These are phyloP conservation scores for Talaromyces funiculosus DNA, from an alignment of 2,329 filamentous ascomycete genomes.

Conservation along the genomic window DNA sequence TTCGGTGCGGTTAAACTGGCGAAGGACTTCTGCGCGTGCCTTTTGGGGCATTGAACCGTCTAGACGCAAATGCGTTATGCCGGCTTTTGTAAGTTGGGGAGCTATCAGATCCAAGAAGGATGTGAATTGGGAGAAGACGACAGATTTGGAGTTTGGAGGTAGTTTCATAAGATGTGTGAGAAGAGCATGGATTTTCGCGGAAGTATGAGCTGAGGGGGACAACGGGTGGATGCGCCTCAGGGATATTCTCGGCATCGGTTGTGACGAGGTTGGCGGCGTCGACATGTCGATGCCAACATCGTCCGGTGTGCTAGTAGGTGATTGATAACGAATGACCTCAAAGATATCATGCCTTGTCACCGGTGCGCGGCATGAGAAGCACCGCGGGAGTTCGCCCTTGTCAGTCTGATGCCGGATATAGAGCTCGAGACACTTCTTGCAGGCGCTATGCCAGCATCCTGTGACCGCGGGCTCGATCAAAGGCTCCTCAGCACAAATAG, in stretches of 20 bases:
- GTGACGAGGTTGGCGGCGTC: constrained; percentile 32
- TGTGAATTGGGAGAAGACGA: constrained; percentile 96
- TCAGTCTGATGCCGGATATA: constrained; percentile 84
- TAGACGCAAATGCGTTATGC: constrained; percentile 76
- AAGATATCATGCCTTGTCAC: constrained; percentile 83
- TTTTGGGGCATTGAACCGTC: constrained; percentile 90
- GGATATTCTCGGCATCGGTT: constrained; percentile 48
- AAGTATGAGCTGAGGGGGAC: constrained; percentile 55
- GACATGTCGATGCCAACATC: constrained; percentile 36
- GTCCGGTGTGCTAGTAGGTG: constrained; percentile 39
- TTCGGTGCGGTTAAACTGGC: constrained; percentile 57
- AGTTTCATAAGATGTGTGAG: constrained; percentile 67
- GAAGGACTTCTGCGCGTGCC: constrained; percentile 69
- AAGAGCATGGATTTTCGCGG: constrained; percentile 80
- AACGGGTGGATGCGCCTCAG: constrained; percentile 57
- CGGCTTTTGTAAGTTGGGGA: constrained; percentile 65
- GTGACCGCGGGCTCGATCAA: constrained; percentile 95
- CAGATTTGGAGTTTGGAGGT: constrained; percentile 71
- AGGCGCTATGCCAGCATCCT: constrained; percentile 95
- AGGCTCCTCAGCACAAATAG: constrained; percentile 89
- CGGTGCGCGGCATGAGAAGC: constrained; percentile 82
- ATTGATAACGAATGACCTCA: constrained; percentile 74
- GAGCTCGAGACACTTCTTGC: constrained; percentile 84
- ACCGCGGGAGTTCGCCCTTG: constrained; percentile 68
- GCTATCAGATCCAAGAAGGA: constrained; percentile 91